Evolutionary conservation across 2,329 filamentous ascomycete genomes (phyloP), one percentile per base, ranked within the genome.

Genomic region (Diaporthe aspalathi): DNA sequence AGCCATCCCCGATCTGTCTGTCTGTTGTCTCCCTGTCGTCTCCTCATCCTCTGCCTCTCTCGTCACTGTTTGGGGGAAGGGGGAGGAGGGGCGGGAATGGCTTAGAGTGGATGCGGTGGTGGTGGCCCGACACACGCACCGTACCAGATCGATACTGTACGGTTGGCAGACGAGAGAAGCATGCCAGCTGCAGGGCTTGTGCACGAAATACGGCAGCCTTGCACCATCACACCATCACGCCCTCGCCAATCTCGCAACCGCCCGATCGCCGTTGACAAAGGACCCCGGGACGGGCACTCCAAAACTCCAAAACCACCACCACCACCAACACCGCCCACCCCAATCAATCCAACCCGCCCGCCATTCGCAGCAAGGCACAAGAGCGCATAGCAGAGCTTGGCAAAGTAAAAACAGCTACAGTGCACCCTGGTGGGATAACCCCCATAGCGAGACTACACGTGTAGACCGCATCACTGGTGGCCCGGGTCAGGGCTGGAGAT

Each of bases 171-270:
- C 50, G 60, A 38, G 24, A 17, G n/a, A n/a, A n/a, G 32, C 43
- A 11, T n/a, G 60, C 60, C 60, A 50, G 60, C 7, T 65, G 60
- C 60, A 65, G 49, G 38, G 50, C 52, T 67, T 67, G 65, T 67
- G 67, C 67, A 68, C 53, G 67, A 60, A 68, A 50, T 60, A 60
- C 24, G 53, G 53, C 53, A 60, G 53, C 67, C 67, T 68, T 27
- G 53, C 67, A 57, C 53, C 53, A 68, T 60, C 35, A 43, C 53
- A 68, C 67, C 60, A 65, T 65, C 45, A 38, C 45, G 38, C 45
- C 45, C 43, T 68, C 67, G 52, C 67, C 53, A 68, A 68, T 68
- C 67, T 68, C 67, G 47, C 67, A 56, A 68, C 45, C 43, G 53
- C 67, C 67, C 53, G 53, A 68, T 60, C 40, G 53, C 45, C 32